These are phyloP conservation scores for Trichopus zeylanicus DNA, from an alignment of 116 monocot species.

Conservation along the genomic window DNA sequence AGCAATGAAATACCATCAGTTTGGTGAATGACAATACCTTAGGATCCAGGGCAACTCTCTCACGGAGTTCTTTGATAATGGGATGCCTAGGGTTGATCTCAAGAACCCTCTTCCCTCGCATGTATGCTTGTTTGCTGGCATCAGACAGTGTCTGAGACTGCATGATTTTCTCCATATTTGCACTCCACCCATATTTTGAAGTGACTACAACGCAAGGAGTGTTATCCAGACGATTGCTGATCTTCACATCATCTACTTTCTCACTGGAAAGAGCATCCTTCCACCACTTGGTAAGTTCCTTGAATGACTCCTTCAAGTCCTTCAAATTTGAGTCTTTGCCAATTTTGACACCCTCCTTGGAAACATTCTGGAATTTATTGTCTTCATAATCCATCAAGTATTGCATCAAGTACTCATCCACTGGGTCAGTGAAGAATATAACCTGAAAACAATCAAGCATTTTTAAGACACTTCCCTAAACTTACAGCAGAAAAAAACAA, in stretches of 20 bases:
- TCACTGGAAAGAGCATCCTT: conserved; percentile 65
- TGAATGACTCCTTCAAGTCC: conserved; percentile 88
- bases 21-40: conserved; percentile 38
- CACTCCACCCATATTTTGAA: conserved; percentile 92
- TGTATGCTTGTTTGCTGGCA: conserved; percentile 71
- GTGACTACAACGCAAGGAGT: conserved; percentile 91
- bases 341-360: conserved; percentile 89
- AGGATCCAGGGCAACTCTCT: conserved; percentile 64
- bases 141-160: conserved; percentile 90
- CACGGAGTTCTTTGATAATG: conserved; percentile 88
- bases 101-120: conserved; percentile 91
- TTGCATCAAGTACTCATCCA: conserved; percentile 98
- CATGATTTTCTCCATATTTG: conserved; percentile 99
- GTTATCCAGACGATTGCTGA: conserved; percentile 81
- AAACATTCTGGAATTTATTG: conserved; percentile 97
- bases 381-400: conserved; percentile 99
- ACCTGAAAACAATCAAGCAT: conserved; percentile 38
- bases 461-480: neutral
- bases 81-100: conserved; percentile 97
- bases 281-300: conserved; percentile 95
- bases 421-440: conserved; percentile 94
- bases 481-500: neutral
- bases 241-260: conserved; percentile 90
- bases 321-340: conserved; percentile 87
- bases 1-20: neutral